Evolutionary conservation across 257 asterid species (phyloP), one percentile per base, ranked within the genome.

Genomic region (Leonotis leonurus): DNA sequence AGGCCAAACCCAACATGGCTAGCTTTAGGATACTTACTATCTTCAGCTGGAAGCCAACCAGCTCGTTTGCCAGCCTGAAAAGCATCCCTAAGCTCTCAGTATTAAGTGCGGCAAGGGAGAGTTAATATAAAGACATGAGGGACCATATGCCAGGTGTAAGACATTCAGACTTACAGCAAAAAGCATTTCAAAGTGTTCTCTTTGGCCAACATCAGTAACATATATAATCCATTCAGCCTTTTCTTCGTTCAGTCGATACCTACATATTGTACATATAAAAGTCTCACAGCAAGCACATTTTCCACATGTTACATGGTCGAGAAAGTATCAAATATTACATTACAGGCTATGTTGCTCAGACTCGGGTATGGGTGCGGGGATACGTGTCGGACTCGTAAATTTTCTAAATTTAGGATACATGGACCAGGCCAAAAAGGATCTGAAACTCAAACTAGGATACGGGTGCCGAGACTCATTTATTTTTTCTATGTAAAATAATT

Each of bases 211-310:
- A 55, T 93, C 96, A 57, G 99, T 93, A 18, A 93, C 77, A 32
- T 89, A 87, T 62, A 93, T 87, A 36, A 93, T 89, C 99, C 99
- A 89, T n/a, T 93, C 97, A 10, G 82, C 97, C 62, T 87, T 89
- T 75, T 93, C 97, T 73, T 81, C 94, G 44, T 85, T 87, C 60
- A 89, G 78, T 51, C 99, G 86, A 74, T 89, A 87, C 97, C 99
- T 93, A 72, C 3, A 65, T 27, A 53, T 60, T 32, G 67, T 63
- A 69, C 41, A 33, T 54, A 44, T 17, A 56, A 59, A n/a, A n/a
- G n/a, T n/a, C n/a, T n/a, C n/a, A n/a, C n/a, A n/a, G n/a, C n/a
- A n/a, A n/a, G n/a, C n/a, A n/a, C n/a, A n/a, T n/a, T n/a, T n/a
- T n/a, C n/a, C n/a, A n/a, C n/a, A n/a, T n/a, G n/a, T n/a, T n/a